Percentiles rank a stretch among this genome's conserved stretches.
Conservation (phyloP, 345 rosid species). For the Acer yangbiense region DNA sequence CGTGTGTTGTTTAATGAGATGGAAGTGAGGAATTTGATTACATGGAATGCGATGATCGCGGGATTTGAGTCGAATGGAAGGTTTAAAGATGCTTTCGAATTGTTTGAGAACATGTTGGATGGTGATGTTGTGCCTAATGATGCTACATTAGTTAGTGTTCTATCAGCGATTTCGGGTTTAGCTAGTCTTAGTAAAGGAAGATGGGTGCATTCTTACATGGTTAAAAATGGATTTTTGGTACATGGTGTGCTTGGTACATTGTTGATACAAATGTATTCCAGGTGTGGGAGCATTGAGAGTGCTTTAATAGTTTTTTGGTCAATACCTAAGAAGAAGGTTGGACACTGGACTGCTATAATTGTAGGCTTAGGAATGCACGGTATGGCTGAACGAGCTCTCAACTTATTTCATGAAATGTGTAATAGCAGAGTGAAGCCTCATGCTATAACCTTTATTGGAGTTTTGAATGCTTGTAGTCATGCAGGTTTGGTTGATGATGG, state of each 20-base stretch:
- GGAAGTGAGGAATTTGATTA: slow-evolving; percentile 36
- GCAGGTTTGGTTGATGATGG: slow-evolving; percentile 68
- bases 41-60: slow-evolving; percentile 56
- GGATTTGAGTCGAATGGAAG: slow-evolving; percentile 45
- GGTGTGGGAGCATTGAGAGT: slow-evolving; percentile 58
- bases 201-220: slow-evolving; percentile 62
- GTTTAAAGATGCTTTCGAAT: slow-evolving; percentile 39
- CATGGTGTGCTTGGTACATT: slow-evolving; percentile 58
- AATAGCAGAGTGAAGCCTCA: slow-evolving; percentile 45
- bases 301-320: slow-evolving; percentile 45
- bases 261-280: slow-evolving; percentile 70
- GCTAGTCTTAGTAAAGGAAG: slow-evolving; percentile 51
- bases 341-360: slow-evolving; percentile 75
- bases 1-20: slow-evolving; percentile 33
- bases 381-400: slow-evolving; percentile 48
- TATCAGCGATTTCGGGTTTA: slow-evolving; percentile 57
- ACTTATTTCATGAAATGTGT: slow-evolving; percentile 49
- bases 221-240: slow-evolving; percentile 39
- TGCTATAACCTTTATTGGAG: slow-evolving; percentile 62
- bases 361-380: slow-evolving; percentile 73
- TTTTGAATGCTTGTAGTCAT: slow-evolving; percentile 72
- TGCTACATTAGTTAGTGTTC: slow-evolving; percentile 51
- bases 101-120: slow-evolving; percentile 35
- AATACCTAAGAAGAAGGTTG: slow-evolving; percentile 47
- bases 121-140: slow-evolving; percentile 42